Base-by-base conservation (phyloP, 2,329 filamentous ascomycete genomes). In the Aureobasidium uvarum region DNA sequence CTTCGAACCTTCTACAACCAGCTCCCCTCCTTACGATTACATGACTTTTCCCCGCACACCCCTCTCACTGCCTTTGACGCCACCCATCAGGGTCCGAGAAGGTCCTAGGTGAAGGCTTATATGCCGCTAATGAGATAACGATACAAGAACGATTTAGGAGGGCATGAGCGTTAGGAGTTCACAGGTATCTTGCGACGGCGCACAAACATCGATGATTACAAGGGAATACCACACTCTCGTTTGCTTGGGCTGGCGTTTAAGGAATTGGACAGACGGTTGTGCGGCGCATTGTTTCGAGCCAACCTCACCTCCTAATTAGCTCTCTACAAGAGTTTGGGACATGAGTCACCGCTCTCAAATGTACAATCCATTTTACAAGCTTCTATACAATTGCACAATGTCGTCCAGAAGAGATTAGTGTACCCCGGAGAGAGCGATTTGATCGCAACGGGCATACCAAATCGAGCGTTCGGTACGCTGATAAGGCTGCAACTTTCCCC, bases 41-140 rank as follows among this genome's bases (percentile, higher is more conserved):
- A 66, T 66, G 50, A 70, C 71, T 60, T 79, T 76, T 77, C 89
- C 88, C 43, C 85, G 84, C 50, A 91, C 89, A 62, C 89, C 89
- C 67, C 79, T 89, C 69, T 90, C 88, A n/a, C 87, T 91, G 85
- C 87, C 88, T 38, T 83, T 83, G 54, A 90, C 88, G 51, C 89
- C 89, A 50, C 83, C 82, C 70, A 77, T 84, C 39, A 65, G 69
- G 41, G 65, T 68, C 31, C 69, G 69, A 52, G 70, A 64, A 7
- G 52, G 36, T 41, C 50, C n/a, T n/a, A 62, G 54, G 39, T 51
- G 50, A 48, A 52, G 23, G 45, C 39, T 51, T 39, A 11, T 20
- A 14, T 25, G 33, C 58, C 20, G 36, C n/a, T 64, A 43, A 64
- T 18, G 51, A 54, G 16, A 64, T 46, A 23, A 54, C 18, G 62